Percentiles rank a stretch among this genome's conserved stretches.
These are phyloP conservation scores for Ascochyta pisi DNA, from an alignment of 2,329 filamentous ascomycete genomes.

Conservation along the genomic window DNA sequence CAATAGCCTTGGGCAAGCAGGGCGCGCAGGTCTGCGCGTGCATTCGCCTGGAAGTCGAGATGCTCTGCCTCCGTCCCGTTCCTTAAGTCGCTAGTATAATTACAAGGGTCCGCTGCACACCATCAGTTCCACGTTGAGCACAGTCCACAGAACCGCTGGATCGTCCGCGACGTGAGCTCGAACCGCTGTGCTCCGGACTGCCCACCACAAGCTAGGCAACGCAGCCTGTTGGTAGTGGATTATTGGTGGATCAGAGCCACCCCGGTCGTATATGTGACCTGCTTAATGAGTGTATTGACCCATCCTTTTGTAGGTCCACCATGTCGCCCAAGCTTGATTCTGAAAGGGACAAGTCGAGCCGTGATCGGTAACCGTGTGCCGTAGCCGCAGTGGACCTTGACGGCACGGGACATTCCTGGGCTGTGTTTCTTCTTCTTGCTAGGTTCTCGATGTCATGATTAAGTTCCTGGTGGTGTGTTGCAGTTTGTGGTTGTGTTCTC, in stretches of 20 bases:
- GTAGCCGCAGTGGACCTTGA: conserved; percentile 31
- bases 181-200: conserved; percentile 42
- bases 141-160: conserved; percentile 44
- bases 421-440: conserved; percentile 6
- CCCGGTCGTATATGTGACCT: conserved; percentile 38
- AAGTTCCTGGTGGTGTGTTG: neutral
- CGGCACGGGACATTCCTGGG: conserved; percentile 34
- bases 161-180: conserved; percentile 45
- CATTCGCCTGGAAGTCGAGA: conserved; percentile 29
- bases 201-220: conserved; percentile 44
- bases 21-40: conserved; percentile 33
- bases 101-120: conserved; percentile 33
- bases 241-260: conserved; percentile 48
- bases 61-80: conserved; percentile 31
- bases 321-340: conserved; percentile 21
- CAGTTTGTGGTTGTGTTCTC: neutral
- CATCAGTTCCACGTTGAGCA: conserved; percentile 48
- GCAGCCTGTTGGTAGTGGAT: conserved; percentile 18
- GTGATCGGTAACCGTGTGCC: conserved; percentile 41
- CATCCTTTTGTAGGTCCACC: neutral
- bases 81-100: conserved; percentile 37
- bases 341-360: conserved; percentile 33
- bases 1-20: conserved; percentile 45
- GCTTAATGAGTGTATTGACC: conserved; percentile 22
- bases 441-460: neutral